phyloP scores from a whole-genome alignment of 2,329 filamentous ascomycete genomes.

The Venturia aucupariae region DNA sequence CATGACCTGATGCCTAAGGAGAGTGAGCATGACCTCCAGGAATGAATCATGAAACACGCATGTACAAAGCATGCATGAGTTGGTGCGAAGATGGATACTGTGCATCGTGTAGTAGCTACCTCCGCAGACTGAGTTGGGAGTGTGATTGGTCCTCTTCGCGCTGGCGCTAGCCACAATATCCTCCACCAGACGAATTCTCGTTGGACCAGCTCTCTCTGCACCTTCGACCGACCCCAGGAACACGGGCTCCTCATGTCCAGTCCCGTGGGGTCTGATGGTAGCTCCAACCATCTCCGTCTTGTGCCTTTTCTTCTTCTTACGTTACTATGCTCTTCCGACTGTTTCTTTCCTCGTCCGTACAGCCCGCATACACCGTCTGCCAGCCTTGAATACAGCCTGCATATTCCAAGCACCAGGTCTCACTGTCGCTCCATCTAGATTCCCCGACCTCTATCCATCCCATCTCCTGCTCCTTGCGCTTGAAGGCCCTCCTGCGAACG shows the following conservation, averaged over 20 bases:
- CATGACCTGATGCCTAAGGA: neutral
- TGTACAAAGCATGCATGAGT: neutral
- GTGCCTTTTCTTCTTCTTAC: neutral
- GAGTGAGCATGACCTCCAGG: neutral
- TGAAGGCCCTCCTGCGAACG: neutral
- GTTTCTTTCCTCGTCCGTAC: neutral
- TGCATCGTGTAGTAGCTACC: too few relatives aligned
- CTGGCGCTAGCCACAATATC: conserved; percentile 4
- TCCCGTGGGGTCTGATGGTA: neutral
- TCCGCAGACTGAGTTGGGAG: neutral
- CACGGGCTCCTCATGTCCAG: neutral
- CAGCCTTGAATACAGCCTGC: neutral
- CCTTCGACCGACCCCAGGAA: neutral
- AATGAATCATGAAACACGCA: neutral
- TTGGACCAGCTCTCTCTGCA: neutral
- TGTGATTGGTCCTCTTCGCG: neutral
- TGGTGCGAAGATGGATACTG: neutral
- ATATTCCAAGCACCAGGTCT: conserved; percentile 6
- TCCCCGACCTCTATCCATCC: neutral
- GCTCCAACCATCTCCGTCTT: neutral
- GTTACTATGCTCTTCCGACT: neutral
- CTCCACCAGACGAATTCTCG: neutral
- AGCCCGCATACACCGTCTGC: neutral
- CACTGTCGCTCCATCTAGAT: too few relatives aligned
- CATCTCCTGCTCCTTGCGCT: neutral